Conservation (phyloP, 345 rosid species). For the Theobroma cacao region DNA sequence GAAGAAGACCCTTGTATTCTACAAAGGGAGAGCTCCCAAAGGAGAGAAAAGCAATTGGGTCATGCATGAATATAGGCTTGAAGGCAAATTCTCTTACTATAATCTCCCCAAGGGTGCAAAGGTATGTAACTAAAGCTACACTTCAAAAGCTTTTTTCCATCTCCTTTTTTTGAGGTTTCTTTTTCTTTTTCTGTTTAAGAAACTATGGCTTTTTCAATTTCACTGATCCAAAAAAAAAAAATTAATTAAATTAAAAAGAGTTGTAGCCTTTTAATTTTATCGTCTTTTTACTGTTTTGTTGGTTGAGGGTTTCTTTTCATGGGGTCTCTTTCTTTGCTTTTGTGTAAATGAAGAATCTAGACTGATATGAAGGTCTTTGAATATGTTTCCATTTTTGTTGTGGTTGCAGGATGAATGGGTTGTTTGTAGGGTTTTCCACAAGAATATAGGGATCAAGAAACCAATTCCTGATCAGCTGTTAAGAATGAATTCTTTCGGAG, state of each 20-base stretch:
- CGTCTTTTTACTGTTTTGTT: slow-evolving; percentile 21
- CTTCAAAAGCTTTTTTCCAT: neutral
- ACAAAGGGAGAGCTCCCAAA: slow-evolving; percentile 92
- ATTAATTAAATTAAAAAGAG: neutral
- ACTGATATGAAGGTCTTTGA: neutral
- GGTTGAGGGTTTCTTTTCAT: slow-evolving; percentile 39
- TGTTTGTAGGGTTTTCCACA: slow-evolving; percentile 91
- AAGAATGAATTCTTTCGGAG: slow-evolving; percentile 40
- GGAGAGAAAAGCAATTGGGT: slow-evolving; percentile 98
- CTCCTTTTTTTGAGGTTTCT: neutral
- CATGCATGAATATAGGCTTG: slow-evolving; percentile 92
- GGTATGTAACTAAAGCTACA: slow-evolving; percentile 31
- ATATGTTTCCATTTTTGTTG: neutral
- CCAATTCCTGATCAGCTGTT: slow-evolving; percentile 32
- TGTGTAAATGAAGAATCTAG: slow-evolving; percentile 32
- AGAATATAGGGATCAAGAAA: slow-evolving; percentile 53
- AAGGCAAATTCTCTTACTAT: slow-evolving; percentile 74
- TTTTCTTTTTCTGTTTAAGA: neutral
- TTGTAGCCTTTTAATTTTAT: neutral
- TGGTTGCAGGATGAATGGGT: slow-evolving; percentile 94
- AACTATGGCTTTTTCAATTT: neutral
- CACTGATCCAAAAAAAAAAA: neutral
- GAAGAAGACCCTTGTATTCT: slow-evolving; percentile 99
- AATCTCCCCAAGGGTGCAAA: slow-evolving; percentile 63
- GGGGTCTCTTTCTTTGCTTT: slow-evolving; percentile 21